Conservation (phyloP, 768 basidiomycete species). For the Mycena rebaudengoi region DNA sequence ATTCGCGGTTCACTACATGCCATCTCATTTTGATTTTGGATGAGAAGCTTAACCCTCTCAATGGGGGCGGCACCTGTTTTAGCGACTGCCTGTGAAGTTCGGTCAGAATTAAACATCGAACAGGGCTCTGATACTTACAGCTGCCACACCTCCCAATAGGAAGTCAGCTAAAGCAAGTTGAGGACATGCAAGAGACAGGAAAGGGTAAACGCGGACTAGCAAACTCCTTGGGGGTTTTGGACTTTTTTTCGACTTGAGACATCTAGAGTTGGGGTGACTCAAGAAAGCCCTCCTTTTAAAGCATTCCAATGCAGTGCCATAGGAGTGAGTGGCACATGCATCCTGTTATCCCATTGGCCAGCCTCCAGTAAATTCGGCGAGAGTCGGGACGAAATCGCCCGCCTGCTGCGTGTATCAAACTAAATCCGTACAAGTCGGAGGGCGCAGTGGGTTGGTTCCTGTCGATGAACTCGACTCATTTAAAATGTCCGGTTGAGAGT, state of each 20-base stretch:
- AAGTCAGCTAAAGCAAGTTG: conserved; percentile 60
- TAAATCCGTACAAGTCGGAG: no score
- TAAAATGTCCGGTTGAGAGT: no score
- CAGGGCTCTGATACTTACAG: no score
- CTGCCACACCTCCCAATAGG: conserved; percentile 80
- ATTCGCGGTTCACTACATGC: conserved; percentile 39
- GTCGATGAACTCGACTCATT: no score
- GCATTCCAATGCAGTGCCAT: no score
- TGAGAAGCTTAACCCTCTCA: conserved; percentile 87
- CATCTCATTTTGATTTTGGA: conserved; percentile 93
- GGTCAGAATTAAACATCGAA: no score
- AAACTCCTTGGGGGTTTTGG: conserved; percentile 78
- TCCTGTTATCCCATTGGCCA: no score
- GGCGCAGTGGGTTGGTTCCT: no score
- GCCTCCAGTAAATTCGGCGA: no score
- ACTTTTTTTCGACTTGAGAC: conserved; percentile 31
- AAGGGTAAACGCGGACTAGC: conserved; percentile 52
- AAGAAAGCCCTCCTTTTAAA: background rate
- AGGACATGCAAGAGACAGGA: conserved; percentile 17
- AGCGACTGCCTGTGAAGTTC: conserved; percentile 74
- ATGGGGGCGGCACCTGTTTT: conserved; percentile 91
- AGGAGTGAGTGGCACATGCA: no score
- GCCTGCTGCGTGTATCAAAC: no score
- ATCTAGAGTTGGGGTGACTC: background rate
- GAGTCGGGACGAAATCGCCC: no score